Percentiles rank a stretch among this genome's conserved stretches.
phyloP scores from a whole-genome alignment of 345 rosid genomes.

The Psidium guajava region DNA sequence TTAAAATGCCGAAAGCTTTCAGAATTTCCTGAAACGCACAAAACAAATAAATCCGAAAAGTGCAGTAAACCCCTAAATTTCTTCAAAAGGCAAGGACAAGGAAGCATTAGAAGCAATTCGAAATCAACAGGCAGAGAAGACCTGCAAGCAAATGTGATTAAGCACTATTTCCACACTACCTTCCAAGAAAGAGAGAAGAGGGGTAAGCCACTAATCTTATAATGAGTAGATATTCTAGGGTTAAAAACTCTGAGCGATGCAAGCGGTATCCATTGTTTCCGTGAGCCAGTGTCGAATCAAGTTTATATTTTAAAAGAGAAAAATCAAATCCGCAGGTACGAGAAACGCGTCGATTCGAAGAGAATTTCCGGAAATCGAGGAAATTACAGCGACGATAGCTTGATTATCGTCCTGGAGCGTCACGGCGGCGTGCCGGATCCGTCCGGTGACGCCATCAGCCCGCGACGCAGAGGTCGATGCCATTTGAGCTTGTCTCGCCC shows the following conservation, averaged over 20 bases:
- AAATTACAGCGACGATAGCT: conserved; percentile 34
- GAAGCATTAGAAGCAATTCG: not conserved
- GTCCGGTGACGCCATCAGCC: conserved; percentile 26
- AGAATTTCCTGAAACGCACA: conserved; percentile 49
- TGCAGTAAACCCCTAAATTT: not conserved
- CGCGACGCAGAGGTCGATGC: conserved; percentile 24
- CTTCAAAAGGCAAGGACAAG: not conserved
- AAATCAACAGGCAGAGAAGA: not conserved
- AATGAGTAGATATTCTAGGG: not conserved
- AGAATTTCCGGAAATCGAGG: not conserved
- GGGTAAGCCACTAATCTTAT: not conserved
- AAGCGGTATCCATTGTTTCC: not conserved
- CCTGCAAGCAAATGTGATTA: not conserved
- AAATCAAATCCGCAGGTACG: fast-evolving
- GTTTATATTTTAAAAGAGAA: not conserved
- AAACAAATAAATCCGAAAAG: not conserved
- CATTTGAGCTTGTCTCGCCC: conserved; percentile 1
- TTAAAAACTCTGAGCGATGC: not conserved
- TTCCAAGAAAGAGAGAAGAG: not conserved
- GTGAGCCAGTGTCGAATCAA: no score
- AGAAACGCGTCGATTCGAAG: not conserved
- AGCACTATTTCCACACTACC: not conserved
- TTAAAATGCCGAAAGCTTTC: conserved; percentile 47
- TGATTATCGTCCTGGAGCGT: conserved; percentile 40
- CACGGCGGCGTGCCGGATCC: conserved; percentile 40